Evolutionary conservation across 345 rosid species (phyloP).

Genomic region (Diplotaxis tenuifolia): DNA sequence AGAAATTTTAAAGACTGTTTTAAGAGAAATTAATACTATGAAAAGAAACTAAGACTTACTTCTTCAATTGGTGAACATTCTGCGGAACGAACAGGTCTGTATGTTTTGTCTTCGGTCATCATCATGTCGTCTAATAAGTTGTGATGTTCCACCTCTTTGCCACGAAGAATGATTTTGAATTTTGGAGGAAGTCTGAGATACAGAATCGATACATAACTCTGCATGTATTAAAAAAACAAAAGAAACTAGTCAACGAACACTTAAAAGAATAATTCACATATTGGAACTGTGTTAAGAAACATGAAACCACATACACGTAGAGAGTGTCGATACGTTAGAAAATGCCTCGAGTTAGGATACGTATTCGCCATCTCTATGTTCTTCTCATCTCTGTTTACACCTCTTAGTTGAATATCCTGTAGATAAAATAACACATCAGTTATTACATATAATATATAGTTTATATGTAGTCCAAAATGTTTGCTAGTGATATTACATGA

Average conservation of each 20-base stretch:
- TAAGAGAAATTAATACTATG: neutral
- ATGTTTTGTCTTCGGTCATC: slow-evolving; percentile 38
- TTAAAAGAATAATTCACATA: neutral
- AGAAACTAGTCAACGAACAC: neutral
- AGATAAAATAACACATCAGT: slow-evolving; percentile 14
- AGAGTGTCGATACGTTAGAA: slow-evolving; percentile 64
- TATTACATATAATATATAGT: neutral
- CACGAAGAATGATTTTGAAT: slow-evolving; percentile 59
- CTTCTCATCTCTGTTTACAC: slow-evolving; percentile 63
- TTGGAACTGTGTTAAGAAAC: neutral
- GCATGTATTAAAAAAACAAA: neutral
- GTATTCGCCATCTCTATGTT: slow-evolving; percentile 55
- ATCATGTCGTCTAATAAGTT: slow-evolving; percentile 61
- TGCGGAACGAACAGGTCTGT: slow-evolving; percentile 46
- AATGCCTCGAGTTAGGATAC: slow-evolving; percentile 61
- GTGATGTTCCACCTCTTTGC: slow-evolving; percentile 60
- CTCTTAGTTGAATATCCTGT: slow-evolving; percentile 82
- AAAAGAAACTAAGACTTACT: slow-evolving; percentile 28
- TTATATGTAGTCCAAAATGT: neutral
- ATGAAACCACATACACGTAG: slow-evolving; percentile 48
- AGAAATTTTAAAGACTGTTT: neutral
- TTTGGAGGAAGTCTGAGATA: slow-evolving; percentile 58
- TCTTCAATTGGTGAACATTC: slow-evolving; percentile 34
- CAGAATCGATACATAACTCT: slow-evolving; percentile 84
- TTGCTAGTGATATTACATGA: slow-evolving; percentile 40